phyloP scores from a whole-genome alignment of 305 asterid genomes.

The Fraxinus dipetala region DNA sequence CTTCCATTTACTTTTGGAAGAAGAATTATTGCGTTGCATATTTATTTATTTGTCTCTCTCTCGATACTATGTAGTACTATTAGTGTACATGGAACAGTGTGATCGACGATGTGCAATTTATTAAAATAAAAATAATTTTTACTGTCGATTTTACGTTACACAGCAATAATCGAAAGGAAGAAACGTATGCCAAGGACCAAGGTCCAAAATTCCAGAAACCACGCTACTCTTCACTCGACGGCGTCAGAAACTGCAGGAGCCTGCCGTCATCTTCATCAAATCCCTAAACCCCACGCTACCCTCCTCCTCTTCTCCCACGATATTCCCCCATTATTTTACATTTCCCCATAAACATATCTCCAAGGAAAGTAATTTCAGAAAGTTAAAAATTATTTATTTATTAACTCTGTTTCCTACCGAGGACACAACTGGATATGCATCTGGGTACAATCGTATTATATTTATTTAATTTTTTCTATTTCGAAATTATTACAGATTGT shows the following conservation, averaged over 20 bases:
- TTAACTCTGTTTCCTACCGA: slow-evolving; percentile 22
- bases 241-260: slow-evolving; percentile 38
- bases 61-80: too few species aligned
- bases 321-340: slow-evolving; percentile 18
- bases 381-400: slow-evolving; percentile 12
- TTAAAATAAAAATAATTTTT: too few species aligned
- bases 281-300: slow-evolving; percentile 30
- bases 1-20: too few species aligned
- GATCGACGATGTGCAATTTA: too few species aligned
- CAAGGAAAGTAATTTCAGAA: neutral
- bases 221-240: slow-evolving; percentile 19
- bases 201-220: too few species aligned
- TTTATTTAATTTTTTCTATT: slow-evolving; percentile 5
- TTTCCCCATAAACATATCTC: slow-evolving; percentile 15
- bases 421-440: slow-evolving; percentile 19
- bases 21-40: too few species aligned
- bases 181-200: too few species aligned
- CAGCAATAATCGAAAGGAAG: too few species aligned
- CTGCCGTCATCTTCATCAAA: slow-evolving; percentile 10
- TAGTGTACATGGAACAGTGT: too few species aligned
- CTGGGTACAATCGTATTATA: neutral
- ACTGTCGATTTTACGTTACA: too few species aligned
- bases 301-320: neutral
- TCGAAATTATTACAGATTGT: slow-evolving; percentile 26
- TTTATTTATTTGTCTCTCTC: too few species aligned